A percentile compares a stretch with the other conserved stretches of the same genome.
phyloP scores from a whole-genome alignment of 2,329 filamentous ascomycete species.

The Chrysoporthe austroafricana region DNA sequence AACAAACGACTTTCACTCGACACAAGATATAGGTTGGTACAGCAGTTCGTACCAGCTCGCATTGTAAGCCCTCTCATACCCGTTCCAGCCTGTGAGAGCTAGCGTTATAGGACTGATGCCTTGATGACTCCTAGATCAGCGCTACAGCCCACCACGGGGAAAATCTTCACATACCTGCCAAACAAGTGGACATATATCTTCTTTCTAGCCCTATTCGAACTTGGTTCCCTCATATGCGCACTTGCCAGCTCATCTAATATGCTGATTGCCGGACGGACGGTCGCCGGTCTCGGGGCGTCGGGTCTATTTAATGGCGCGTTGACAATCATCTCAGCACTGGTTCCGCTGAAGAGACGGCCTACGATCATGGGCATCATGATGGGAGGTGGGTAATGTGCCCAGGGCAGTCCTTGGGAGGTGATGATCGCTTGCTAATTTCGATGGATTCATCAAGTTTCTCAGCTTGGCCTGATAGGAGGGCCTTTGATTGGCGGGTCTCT shows the following conservation, averaged over 20 bases:
- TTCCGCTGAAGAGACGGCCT: constrained; percentile 45
- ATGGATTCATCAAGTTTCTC: not conserved
- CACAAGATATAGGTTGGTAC: constrained; percentile 49
- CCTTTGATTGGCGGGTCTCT: constrained; percentile 26
- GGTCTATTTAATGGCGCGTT: constrained; percentile 25
- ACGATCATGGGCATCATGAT: constrained; percentile 32
- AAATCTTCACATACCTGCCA: constrained; percentile 40
- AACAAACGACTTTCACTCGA: constrained; percentile 38
- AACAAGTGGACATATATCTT: constrained; percentile 41
- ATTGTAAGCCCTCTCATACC: not conserved
- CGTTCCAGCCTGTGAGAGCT: too few relatives aligned
- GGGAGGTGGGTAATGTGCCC: constrained; percentile 14
- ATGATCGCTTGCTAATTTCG: not conserved
- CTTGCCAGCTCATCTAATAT: constrained; percentile 17
- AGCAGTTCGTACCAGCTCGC: constrained; percentile 41
- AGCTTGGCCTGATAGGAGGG: constrained; percentile 44
- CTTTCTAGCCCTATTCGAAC: constrained; percentile 43
- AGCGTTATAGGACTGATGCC: too few relatives aligned
- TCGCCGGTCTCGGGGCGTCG: constrained; percentile 23
- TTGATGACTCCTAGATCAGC: constrained; percentile 32
- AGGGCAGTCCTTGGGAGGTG: not conserved
- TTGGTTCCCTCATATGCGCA: constrained; percentile 50
- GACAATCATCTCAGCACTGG: constrained; percentile 42
- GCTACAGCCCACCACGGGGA: constrained; percentile 38
- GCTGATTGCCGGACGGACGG: constrained; percentile 22